phyloP scores from a whole-genome alignment of 148 eudicot genomes.

The Rhododendron vialii region DNA sequence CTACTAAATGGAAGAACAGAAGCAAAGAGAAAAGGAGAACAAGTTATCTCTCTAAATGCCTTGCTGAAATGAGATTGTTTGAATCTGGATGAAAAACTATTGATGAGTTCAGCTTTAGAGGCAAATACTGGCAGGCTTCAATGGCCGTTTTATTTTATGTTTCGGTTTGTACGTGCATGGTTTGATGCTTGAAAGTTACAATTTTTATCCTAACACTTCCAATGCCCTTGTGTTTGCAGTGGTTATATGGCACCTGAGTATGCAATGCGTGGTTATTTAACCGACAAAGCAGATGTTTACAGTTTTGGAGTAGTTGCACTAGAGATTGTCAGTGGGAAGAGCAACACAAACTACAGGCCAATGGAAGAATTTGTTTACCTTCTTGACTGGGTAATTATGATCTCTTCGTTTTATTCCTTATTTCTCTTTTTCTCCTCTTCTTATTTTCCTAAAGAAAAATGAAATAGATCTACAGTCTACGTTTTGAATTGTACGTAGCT shows the following conservation, averaged over 20 bases:
- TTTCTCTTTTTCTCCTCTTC: background rate
- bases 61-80: background rate
- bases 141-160: background rate
- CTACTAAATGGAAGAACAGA: background rate
- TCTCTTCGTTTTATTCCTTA: background rate
- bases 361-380: slow-evolving; percentile 55
- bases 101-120: too few species aligned
- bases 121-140: background rate
- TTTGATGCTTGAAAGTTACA: background rate
- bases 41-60: background rate
- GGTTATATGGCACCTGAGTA: slow-evolving; percentile 69
- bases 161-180: background rate
- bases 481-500: background rate
- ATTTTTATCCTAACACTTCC: slow-evolving; percentile 1
- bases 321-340: slow-evolving; percentile 51
- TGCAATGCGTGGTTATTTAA: slow-evolving; percentile 59
- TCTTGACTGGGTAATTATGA: slow-evolving; percentile 49
- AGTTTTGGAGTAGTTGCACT: slow-evolving; percentile 61
- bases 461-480: background rate
- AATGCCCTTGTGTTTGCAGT: slow-evolving; percentile 20
- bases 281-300: slow-evolving; percentile 52
- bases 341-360: slow-evolving; percentile 56
- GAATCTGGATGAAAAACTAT: background rate
- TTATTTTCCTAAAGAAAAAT: background rate
- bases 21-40: background rate